A percentile compares a stretch with the other conserved stretches of the same genome.
phyloP scores from a whole-genome alignment of 2,329 filamentous ascomycete genomes.

The Passalora sequoiae region DNA sequence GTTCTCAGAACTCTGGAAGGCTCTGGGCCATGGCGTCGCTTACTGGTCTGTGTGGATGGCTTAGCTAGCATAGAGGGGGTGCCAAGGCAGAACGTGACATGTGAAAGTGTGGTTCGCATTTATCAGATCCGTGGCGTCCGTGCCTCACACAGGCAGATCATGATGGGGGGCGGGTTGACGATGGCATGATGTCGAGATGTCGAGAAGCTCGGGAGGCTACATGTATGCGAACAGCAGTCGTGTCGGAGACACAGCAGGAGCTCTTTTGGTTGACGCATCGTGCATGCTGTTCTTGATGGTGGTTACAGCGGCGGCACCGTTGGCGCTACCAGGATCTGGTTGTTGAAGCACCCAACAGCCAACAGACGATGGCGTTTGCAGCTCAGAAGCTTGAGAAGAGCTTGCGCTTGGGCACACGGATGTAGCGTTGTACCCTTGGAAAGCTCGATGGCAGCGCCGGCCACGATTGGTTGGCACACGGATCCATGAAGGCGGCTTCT shows the following conservation, averaged over 20 bases:
- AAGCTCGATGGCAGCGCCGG: constrained; percentile 1
- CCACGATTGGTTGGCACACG: background rate
- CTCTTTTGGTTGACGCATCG: no score
- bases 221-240: no score
- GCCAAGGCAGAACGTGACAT: no score
- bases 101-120: background rate
- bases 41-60: background rate
- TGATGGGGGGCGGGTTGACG: no score
- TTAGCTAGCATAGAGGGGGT: background rate
- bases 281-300: background rate
- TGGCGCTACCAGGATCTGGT: background rate
- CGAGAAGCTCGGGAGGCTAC: no score
- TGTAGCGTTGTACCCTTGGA: constrained; percentile 4
- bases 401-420: constrained; percentile 8
- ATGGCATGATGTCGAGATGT: constrained; percentile 2
- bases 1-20: constrained; percentile 5
- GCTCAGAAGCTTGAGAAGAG: constrained; percentile 10
- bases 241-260: no score
- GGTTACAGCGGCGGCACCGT: constrained; percentile 1
- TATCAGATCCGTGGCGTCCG: constrained; percentile 2
- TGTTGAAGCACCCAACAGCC: constrained; percentile 3
- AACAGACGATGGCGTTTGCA: constrained; percentile 8
- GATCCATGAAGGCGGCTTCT: constrained; percentile 3
- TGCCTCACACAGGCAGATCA: background rate
- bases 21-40: background rate